phyloP scores from a whole-genome alignment of 139 green algal species.

The Tetradesmus lagerheimii region DNA sequence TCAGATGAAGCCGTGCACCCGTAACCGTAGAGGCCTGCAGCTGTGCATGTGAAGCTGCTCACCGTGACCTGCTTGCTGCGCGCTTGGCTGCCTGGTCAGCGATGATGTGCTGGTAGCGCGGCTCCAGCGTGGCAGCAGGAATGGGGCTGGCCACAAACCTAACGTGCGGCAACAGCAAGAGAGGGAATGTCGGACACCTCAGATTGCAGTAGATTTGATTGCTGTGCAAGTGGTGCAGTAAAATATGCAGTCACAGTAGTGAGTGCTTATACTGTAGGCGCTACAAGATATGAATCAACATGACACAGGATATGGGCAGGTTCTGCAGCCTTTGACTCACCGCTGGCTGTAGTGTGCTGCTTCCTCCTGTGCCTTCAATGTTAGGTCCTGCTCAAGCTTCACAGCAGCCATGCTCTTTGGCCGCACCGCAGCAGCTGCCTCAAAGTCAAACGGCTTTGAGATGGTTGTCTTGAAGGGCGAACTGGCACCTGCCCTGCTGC shows the following conservation, averaged over 20 bases:
- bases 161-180: neutral
- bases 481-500: neutral
- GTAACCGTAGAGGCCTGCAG: no score
- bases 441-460: conserved; percentile 52
- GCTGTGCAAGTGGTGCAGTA: neutral
- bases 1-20: no score
- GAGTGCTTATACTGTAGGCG: neutral
- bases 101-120: conserved; percentile 54
- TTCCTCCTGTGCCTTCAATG: conserved; percentile 48
- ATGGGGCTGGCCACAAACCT: conserved; percentile 62
- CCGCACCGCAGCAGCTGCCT: conserved; percentile 25
- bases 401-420: conserved; percentile 60
- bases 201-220: no score
- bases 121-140: conserved; percentile 55
- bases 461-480: conserved; percentile 42
- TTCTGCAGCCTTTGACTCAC: no score
- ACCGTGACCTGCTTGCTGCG: conserved; percentile 37
- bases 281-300: neutral
- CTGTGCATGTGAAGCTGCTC: neutral
- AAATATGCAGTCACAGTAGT: neutral
- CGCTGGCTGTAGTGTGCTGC: conserved; percentile 34
- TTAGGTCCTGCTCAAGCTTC: conserved; percentile 62
- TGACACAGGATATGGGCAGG: no score
- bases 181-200: no score
- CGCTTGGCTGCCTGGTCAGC: conserved; percentile 32